Conservation (phyloP, 2,329 filamentous ascomycete genomes). For the Lecanicillium sp. region DNA sequence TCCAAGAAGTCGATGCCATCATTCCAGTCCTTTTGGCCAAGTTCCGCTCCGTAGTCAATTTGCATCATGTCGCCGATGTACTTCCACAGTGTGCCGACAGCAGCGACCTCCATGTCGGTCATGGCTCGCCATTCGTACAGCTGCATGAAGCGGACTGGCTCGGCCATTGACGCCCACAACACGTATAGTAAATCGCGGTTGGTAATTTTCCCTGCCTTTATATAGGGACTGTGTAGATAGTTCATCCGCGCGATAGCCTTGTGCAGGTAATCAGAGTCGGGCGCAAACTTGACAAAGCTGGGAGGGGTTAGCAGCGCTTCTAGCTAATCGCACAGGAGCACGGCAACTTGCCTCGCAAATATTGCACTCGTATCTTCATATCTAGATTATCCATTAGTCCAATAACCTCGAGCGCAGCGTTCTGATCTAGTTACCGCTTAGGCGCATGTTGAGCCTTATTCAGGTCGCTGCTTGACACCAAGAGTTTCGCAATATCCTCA, state of each 20-base stretch:
- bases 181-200: constrained; percentile 36
- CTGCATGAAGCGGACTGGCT: constrained; percentile 58
- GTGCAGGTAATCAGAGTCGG: constrained; percentile 26
- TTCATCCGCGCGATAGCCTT: constrained; percentile 35
- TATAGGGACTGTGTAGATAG: constrained; percentile 32
- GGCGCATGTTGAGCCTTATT: constrained; percentile 24
- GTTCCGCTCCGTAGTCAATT: constrained; percentile 44
- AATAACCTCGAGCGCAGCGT: too few species aligned
- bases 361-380: constrained; percentile 36
- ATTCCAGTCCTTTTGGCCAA: constrained; percentile 34
- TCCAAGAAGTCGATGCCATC: constrained; percentile 48
- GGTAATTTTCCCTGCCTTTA: constrained; percentile 30
- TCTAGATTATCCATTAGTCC: too few species aligned
- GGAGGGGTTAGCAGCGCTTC: neutral
- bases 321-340: neutral
- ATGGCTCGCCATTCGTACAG: constrained; percentile 65
- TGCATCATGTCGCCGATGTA: constrained; percentile 63
- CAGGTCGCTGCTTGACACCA: constrained; percentile 31
- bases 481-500: constrained; percentile 30
- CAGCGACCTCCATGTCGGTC: constrained; percentile 62
- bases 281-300: constrained; percentile 27
- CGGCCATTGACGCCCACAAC: constrained; percentile 54
- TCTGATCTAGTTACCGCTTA: constrained; percentile 36
- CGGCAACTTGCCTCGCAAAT: constrained; percentile 28
- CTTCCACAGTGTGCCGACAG: constrained; percentile 65